These are phyloP conservation scores for Actinomortierella ambigua DNA, from an alignment of 371 early-diverging fungal species.

Conservation along the genomic window DNA sequence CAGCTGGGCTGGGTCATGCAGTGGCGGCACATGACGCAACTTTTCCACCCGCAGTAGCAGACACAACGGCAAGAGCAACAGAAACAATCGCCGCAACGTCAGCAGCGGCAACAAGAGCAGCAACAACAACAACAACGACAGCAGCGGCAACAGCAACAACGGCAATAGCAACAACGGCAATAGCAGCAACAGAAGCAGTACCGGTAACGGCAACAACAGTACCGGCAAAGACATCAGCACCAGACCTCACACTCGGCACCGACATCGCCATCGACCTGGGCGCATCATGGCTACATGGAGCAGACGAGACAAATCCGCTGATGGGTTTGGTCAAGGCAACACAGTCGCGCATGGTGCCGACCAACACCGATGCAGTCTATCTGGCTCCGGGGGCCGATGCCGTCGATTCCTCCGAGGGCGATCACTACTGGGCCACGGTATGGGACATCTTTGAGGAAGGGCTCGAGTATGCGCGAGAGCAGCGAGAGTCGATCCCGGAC, in stretches of 20 bases:
- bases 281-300: slow-evolving; percentile 47
- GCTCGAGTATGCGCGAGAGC: slow-evolving; percentile 14
- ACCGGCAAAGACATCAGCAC: slow-evolving; percentile 2
- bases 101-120: background rate
- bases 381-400: slow-evolving; percentile 23
- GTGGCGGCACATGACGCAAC: background rate
- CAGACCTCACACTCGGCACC: no score
- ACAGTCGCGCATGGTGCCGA: slow-evolving; percentile 28
- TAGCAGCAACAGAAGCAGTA: background rate
- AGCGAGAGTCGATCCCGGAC: slow-evolving; percentile 25
- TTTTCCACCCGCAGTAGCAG: background rate
- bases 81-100: background rate
- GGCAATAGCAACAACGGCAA: background rate
- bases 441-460: slow-evolving; percentile 38
- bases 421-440: slow-evolving; percentile 37
- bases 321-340: slow-evolving; percentile 26
- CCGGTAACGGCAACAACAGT: slow-evolving; percentile 1
- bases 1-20: background rate
- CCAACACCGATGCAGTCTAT: slow-evolving; percentile 39
- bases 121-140: background rate
- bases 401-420: slow-evolving; percentile 23
- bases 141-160: background rate
- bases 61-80: background rate
- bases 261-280: slow-evolving; percentile 45
- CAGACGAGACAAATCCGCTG: slow-evolving; percentile 36